Conservation (phyloP, 768 basidiomycete species). For the Sarcomyxa edulis region DNA sequence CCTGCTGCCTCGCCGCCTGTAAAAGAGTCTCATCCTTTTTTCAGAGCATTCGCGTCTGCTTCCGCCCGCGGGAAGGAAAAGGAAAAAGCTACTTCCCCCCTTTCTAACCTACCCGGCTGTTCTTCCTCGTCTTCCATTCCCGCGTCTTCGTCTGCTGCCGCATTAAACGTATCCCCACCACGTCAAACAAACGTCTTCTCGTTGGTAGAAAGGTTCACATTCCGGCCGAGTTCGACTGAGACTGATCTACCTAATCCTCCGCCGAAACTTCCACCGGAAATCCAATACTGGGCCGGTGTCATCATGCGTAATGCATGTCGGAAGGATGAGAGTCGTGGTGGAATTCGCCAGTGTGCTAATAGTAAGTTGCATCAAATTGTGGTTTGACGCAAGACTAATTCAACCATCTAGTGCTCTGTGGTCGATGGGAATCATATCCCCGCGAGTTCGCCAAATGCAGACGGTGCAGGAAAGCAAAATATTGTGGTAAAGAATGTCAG, state of each 20-base stretch:
- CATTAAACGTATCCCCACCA: conserved; percentile 16
- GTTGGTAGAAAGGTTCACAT: conserved; percentile 94
- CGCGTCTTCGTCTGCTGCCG: conserved; percentile 9
- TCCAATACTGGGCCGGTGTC: conserved; percentile 99
- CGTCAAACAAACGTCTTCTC: conserved; percentile 91
- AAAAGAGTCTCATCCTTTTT: conserved; percentile 28
- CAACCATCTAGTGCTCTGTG: conserved; percentile 71
- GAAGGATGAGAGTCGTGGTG: conserved; percentile 90
- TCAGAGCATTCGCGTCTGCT: conserved; percentile 38
- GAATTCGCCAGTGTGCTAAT: conserved; percentile 96
- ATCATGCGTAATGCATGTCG: conserved; percentile 99
- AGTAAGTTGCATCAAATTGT: conserved; percentile 43
- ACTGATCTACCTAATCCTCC: conserved; percentile 63
- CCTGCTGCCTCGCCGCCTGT: conserved; percentile 5
- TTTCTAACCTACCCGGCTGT: background rate
- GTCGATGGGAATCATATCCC: conserved; percentile 88
- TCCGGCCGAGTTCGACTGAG: conserved; percentile 83
- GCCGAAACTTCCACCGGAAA: conserved; percentile 77
- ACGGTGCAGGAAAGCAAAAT: conserved; percentile 95
- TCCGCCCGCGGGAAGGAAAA: conserved; percentile 45
- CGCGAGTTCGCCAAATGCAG: conserved; percentile 97
- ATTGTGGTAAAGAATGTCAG: conserved; percentile 97
- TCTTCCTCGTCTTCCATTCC: conserved; percentile 3
- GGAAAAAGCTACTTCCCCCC: conserved; percentile 18
- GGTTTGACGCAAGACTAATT: background rate